These are phyloP conservation scores for Conoideocrella luteorostrata DNA, from an alignment of 2,329 filamentous ascomycete species.

Conservation along the genomic window DNA sequence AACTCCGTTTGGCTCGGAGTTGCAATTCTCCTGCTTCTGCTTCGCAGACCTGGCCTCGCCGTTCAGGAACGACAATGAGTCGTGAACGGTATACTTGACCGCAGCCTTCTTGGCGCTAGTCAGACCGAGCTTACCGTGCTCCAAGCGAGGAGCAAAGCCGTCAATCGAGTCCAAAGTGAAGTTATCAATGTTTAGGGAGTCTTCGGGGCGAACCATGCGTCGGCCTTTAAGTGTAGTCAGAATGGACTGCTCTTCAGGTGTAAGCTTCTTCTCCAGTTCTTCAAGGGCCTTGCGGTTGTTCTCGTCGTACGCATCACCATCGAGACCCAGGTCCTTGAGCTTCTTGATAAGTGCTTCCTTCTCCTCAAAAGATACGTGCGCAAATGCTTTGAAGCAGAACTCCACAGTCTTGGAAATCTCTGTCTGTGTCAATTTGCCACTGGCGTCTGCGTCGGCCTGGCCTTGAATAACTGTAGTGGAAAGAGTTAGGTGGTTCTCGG, in stretches of 20 bases:
- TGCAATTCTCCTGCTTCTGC: too few species aligned
- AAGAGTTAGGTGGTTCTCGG: too few species aligned
- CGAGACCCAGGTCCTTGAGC: slow-evolving; percentile 8
- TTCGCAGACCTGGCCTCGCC: too few species aligned
- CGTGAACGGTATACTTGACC: too few species aligned
- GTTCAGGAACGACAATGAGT: too few species aligned
- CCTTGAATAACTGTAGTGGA: slow-evolving; percentile 31
- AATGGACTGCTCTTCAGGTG: slow-evolving; percentile 9
- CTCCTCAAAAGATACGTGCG: slow-evolving; percentile 10
- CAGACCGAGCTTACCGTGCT: slow-evolving; percentile 12
- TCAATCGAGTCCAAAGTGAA: slow-evolving; percentile 12
- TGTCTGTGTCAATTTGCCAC: slow-evolving; percentile 20
- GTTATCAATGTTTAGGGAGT: slow-evolving; percentile 12
- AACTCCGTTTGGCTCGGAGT: too few species aligned
- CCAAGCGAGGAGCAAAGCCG: slow-evolving; percentile 9
- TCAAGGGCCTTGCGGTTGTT: neutral
- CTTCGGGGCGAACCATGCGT: slow-evolving; percentile 12
- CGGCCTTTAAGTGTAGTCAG: slow-evolving; percentile 8
- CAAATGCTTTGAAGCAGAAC: slow-evolving; percentile 27
- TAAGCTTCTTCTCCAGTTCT: slow-evolving; percentile 3
- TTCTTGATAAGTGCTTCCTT: slow-evolving; percentile 13
- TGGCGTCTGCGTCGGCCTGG: slow-evolving; percentile 21
- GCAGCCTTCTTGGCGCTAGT: too few species aligned
- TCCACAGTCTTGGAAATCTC: slow-evolving; percentile 25
- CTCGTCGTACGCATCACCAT: neutral